These are phyloP conservation scores for Chlorella sp. DNA, from an alignment of 139 green algal species.

Conservation along the genomic window DNA sequence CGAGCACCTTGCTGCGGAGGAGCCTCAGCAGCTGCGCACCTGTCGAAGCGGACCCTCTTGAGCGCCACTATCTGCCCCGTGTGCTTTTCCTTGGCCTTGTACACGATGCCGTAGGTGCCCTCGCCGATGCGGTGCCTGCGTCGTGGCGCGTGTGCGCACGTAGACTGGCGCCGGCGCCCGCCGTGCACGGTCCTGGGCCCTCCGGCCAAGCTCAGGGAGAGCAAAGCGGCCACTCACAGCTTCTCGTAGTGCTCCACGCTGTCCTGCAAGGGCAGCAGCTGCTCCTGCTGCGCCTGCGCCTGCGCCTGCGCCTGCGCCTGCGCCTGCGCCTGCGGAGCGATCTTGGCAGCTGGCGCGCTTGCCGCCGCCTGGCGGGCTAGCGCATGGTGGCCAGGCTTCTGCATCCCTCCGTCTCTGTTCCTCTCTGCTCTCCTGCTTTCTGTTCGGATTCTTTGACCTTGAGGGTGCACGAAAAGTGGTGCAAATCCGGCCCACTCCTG, in stretches of 20 bases:
- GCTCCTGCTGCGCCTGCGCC: too few relatives aligned
- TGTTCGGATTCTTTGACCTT: too few relatives aligned
- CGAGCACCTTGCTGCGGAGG: neutral
- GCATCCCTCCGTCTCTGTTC: too few relatives aligned
- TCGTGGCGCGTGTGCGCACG: neutral
- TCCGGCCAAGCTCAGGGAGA: too few relatives aligned
- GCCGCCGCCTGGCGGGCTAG: too few relatives aligned
- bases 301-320: too few relatives aligned
- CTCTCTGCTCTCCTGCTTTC: too few relatives aligned
- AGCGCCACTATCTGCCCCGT: slow-evolving; percentile 72
- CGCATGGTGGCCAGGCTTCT: too few relatives aligned
- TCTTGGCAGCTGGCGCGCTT: too few relatives aligned
- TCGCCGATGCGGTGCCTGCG: slow-evolving; percentile 57
- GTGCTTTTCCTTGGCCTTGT: slow-evolving; percentile 52
- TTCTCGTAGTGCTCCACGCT: slow-evolving; percentile 62
- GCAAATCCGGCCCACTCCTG: too few relatives aligned
- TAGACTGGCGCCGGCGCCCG: neutral
- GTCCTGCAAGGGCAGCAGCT: slow-evolving; percentile 38
- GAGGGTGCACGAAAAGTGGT: too few relatives aligned
- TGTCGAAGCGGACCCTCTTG: slow-evolving; percentile 66
- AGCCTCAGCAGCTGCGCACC: neutral
- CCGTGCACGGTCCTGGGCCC: neutral
- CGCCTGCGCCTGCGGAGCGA: too few relatives aligned
- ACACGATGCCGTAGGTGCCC: slow-evolving; percentile 69
- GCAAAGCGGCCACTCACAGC: slow-evolving; percentile 34